Evolutionary conservation across 768 basidiomycete genomes (phyloP), one percentile per base, ranked within the genome.

Genomic region (Pleurotus citrinopileatus): DNA sequence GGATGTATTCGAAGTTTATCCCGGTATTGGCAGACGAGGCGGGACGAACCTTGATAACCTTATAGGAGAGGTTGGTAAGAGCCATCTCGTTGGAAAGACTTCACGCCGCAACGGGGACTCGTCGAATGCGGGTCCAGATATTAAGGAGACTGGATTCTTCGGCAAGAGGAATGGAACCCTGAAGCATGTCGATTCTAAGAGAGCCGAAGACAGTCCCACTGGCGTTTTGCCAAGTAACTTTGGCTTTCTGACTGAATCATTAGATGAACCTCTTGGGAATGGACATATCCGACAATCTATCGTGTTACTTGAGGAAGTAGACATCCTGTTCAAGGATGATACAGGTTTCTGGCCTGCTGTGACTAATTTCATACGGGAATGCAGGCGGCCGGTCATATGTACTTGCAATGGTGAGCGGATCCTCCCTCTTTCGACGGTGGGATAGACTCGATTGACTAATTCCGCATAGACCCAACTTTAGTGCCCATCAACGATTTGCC

Each of bases 1-100:
- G 91, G 91, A 95, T 46, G 84, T 98, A 10, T 97, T 98, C 63
- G 97, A 99, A 67, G 94, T 98, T 10, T 89, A 94, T 70, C 91
- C 97, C 22, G 97, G 97, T 2, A 86, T 95, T 48, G 94, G 94
- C n/a, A 89, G 82, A 63, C 82, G 97, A 29, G 89, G 83, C 56
- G 91, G 89, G 4, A 75, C 83, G 22, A 90, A 83, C 61, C 72
- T 99, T 59, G 84, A 87, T 54, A 77, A 79, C 54, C 77, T 94
- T 58, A 82, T 98, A 43, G 97, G 97, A 12, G 93, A 96, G 56
- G 93, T 95, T 2, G 93, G 94, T 17, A 92, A 83, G 72, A 98
- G 97, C 64, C 97, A 99, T 67, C 78, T 88, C 55, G 86, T 95
- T 29, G 72, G 73, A 54, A 73, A 68, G 55, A 65, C 66, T 28